Evolutionary conservation across 148 eudicot genomes (phyloP), one percentile per base, ranked within the genome.

Genomic region (Chenopodium berlandieri): DNA sequence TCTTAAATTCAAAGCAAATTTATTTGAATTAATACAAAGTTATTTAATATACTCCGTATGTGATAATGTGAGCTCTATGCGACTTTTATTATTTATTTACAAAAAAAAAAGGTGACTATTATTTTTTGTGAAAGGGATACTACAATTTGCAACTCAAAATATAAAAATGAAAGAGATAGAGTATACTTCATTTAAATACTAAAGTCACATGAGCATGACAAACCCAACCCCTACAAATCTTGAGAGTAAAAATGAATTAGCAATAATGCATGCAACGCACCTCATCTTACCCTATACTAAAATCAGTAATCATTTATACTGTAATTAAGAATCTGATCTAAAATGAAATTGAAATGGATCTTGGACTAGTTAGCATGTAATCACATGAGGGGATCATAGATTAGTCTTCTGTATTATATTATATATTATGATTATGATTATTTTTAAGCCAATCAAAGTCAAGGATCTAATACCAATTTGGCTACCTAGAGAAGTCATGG

Each of bases 181-280:
- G 19, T 62, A 20, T 1, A 77, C 4, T 63, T 12, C 47, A 69
- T 69, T 72, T 60, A 20, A 14, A 71, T 14, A 31, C 27, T 25
- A 5, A 62, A 73, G 69, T 82, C 84, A 82, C 84, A 77, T 82
- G 84, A 71, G 76, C 80, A 82, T 82, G 77, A 69, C 71, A 27
- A 32, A 70, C 76, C 46, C 71, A 69, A 82, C 63, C 71, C 63
- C 62, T 40, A 82, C 63, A 82, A 75, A 82, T 69, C 75, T 82
- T 64, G 75, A 48, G 32, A 66, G 65, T n/a, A 80, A 65, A 40
- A 75, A 40, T 50, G 54, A 81, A 64, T 75, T 30, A 75, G 56
- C 79, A 81, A 67, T 75, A 65, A 75, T 75, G 78, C 44, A 40
- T 40, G 44, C 44, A 40, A 40, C 44, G 44, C 83, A 81, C 6